These are phyloP conservation scores for Sonneratia caseolaris DNA, from an alignment of 345 rosid genomes.

Conservation along the genomic window DNA sequence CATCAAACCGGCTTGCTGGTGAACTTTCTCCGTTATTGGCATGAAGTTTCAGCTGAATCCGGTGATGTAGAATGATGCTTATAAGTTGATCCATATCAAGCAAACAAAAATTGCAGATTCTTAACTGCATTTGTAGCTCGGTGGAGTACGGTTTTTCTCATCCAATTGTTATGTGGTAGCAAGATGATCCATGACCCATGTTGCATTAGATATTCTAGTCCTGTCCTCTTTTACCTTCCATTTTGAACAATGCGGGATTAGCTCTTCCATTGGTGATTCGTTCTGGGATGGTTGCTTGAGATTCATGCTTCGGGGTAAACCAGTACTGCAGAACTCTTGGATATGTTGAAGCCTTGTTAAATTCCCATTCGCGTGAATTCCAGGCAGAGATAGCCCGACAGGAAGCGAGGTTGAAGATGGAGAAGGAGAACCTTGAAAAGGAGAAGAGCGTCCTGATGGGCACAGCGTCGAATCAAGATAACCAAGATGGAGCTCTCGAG, in stretches of 20 bases:
- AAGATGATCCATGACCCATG: neutral
- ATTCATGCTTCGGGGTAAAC: neutral
- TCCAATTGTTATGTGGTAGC: too few relatives aligned
- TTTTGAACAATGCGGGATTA: too few relatives aligned
- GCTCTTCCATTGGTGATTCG: too few relatives aligned
- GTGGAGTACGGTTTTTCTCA: too few relatives aligned
- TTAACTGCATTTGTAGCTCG: neutral
- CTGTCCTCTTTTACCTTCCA: neutral
- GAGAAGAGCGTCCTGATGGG: conserved; percentile 97
- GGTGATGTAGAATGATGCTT: neutral
- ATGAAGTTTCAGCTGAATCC: neutral
- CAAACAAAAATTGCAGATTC: neutral
- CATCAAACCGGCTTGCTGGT: too few relatives aligned
- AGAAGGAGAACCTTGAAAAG: conserved; percentile 90
- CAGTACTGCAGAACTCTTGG: neutral
- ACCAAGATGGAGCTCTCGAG: conserved; percentile 94
- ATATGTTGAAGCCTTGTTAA: neutral
- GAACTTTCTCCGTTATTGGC: too few relatives aligned
- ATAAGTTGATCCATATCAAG: neutral
- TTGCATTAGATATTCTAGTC: neutral
- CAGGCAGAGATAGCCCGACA: conserved; percentile 91
- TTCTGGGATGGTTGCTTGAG: neutral
- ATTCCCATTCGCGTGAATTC: neutral
- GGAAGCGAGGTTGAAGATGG: conserved; percentile 91
- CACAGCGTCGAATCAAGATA: conserved; percentile 87